Evolutionary conservation across 441 rosid genomes (phyloP).

Genomic region (Hura crepitans): DNA sequence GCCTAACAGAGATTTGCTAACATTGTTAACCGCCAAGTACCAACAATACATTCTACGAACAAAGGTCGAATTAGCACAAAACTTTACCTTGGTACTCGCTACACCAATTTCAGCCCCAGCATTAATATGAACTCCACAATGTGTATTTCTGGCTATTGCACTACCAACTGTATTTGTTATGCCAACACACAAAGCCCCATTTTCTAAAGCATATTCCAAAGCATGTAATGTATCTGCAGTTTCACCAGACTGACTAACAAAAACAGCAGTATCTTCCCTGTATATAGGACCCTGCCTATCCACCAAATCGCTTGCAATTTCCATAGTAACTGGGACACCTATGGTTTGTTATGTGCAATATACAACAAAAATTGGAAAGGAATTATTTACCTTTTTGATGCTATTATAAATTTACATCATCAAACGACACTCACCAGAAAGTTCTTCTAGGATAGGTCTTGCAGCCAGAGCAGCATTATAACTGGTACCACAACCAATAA

Average conservation of each 20-base stretch:
- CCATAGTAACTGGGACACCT: constrained; percentile 96
- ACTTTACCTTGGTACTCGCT: constrained; percentile 81
- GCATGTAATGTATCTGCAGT: constrained; percentile 91
- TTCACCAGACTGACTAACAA: constrained; percentile 99
- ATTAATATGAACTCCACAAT: constrained; percentile 89
- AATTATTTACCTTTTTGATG: constrained; percentile 11
- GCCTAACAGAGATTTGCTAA: constrained; percentile 46
- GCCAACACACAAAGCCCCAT: constrained; percentile 95
- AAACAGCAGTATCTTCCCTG: constrained; percentile 94
- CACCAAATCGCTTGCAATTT: constrained; percentile 94
- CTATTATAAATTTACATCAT: background rate
- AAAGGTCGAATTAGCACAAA: background rate
- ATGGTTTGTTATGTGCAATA: background rate
- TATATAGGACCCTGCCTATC: constrained; percentile 93
- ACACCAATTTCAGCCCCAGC: constrained; percentile 97
- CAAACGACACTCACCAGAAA: constrained; percentile 57
- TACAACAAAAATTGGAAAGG: constrained; percentile 7
- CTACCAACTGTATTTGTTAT: constrained; percentile 95
- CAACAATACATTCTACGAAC: background rate
- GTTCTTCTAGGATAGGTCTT: constrained; percentile 90
- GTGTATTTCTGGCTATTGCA: constrained; percentile 87
- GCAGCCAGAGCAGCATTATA: constrained; percentile 93
- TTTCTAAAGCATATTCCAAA: constrained; percentile 76
- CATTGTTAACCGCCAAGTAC: constrained; percentile 15
- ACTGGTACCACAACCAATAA: constrained; percentile 93